phyloP scores from a whole-genome alignment of 2,329 filamentous ascomycete species.

The Bipolaris gigantea region DNA sequence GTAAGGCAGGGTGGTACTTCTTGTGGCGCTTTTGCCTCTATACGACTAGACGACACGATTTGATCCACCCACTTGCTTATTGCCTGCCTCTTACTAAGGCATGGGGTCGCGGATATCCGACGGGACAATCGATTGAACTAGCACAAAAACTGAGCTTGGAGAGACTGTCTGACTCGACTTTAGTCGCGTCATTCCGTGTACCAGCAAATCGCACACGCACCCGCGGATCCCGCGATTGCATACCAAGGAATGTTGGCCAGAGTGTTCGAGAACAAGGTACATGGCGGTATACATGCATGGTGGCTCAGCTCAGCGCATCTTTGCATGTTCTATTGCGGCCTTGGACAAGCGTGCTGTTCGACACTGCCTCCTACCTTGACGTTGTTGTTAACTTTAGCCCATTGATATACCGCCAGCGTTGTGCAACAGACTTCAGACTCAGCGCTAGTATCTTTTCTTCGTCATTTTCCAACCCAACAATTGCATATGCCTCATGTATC shows the following conservation, averaged over 20 bases:
- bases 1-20: constrained; percentile 1
- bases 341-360: neutral
- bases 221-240: neutral
- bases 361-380: no score
- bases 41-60: neutral
- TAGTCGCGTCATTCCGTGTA: neutral
- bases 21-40: constrained; percentile 1
- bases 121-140: neutral
- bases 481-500: neutral
- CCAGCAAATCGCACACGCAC: neutral
- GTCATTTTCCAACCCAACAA: neutral
- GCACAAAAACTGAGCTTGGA: neutral
- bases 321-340: neutral
- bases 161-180: neutral
- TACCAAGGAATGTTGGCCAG: neutral
- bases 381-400: neutral
- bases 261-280: neutral
- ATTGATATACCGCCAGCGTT: no score
- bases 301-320: neutral
- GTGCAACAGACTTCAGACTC: no score
- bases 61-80: neutral
- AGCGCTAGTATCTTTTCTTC: neutral
- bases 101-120: neutral
- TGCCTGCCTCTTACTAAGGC: neutral
- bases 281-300: neutral